Base-by-base conservation (phyloP, 108 stramenopile species). In the Parmales sp. region DNA sequence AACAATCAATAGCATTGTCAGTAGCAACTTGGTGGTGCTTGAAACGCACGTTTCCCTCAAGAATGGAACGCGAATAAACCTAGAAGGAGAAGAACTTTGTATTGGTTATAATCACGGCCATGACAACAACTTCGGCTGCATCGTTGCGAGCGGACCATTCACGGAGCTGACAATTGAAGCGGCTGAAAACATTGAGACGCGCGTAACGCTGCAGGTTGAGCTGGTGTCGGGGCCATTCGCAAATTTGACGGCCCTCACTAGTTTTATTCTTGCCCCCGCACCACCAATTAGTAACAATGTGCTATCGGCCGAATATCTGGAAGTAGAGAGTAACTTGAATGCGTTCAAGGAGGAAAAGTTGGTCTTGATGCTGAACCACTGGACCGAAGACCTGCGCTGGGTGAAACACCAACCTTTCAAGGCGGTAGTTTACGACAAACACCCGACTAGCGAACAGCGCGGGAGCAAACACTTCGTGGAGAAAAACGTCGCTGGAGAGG, bases 381-480 rank as follows among this genome's bases (percentile, higher is more conserved):
- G 39, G 39, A n/a, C 36, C 37, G 66, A 67, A 31, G 66, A 67
- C 66, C 39, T 67, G 29, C 1, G 6, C 1, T 67, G 66, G 66
- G 34, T 67, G 3, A 31, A 45, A 45, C 37, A 8, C 45, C 23
- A 26, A 13, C 44, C 23, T 3, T 48, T 19, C 45, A 45, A 45
- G 45, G 39, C 66, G 6, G 23, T 67, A 2, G 38, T 67, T 31
- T 67, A 67, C 45, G 45, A 67, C 34, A 67, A 67, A 46, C 66
- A 36, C 45, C 26, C 45, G 13, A 34, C 16, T 20, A 8, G 13
- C 37, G 28, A 4, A 19, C 45, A 29, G 13, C 18, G 13, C 1
- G 25, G 31, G 25, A 23, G 64, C 16, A 20, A 4, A 26, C 66
- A 67, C 66, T 41, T 6, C 45, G 45, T 48, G 44, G 45, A 45